These are phyloP conservation scores for Verticillium klebahnii DNA, from an alignment of 2,329 filamentous ascomycete genomes.

Conservation along the genomic window DNA sequence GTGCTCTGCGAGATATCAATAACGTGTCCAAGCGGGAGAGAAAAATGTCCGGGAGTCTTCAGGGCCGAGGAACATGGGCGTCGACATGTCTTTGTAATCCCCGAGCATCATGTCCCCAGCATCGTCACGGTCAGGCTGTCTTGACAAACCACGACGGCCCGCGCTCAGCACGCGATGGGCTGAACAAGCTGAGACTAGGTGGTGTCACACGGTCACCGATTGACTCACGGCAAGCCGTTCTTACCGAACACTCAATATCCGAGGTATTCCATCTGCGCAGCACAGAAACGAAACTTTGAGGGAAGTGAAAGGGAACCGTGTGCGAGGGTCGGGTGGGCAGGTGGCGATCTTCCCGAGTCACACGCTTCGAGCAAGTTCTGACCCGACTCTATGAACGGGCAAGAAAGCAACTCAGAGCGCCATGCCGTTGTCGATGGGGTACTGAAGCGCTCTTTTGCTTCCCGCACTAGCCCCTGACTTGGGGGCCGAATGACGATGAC, in stretches of 20 bases:
- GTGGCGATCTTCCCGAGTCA: background rate
- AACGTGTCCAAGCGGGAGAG: too few species aligned
- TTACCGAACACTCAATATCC: background rate
- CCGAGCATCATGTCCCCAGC: background rate
- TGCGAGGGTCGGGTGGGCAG: background rate
- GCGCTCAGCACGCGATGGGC: background rate
- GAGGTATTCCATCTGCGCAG: background rate
- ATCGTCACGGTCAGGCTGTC: too few species aligned
- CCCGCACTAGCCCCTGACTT: background rate
- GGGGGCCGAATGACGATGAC: background rate
- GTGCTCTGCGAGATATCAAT: too few species aligned
- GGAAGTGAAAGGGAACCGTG: background rate
- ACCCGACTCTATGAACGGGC: background rate
- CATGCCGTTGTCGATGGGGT: background rate
- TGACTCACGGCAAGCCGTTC: background rate
- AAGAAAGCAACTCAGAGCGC: background rate
- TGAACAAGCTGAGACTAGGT: background rate
- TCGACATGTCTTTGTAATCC: background rate
- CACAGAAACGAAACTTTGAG: background rate
- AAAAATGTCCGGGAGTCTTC: background rate
- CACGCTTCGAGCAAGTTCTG: background rate
- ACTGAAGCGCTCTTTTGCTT: background rate
- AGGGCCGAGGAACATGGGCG: background rate
- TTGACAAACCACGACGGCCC: background rate
- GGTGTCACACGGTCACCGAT: background rate